Evolutionary conservation across 805 yeast species (phyloP), one percentile per base, ranked within the genome.

Genomic region (Metschnikowia lochheadii): DNA sequence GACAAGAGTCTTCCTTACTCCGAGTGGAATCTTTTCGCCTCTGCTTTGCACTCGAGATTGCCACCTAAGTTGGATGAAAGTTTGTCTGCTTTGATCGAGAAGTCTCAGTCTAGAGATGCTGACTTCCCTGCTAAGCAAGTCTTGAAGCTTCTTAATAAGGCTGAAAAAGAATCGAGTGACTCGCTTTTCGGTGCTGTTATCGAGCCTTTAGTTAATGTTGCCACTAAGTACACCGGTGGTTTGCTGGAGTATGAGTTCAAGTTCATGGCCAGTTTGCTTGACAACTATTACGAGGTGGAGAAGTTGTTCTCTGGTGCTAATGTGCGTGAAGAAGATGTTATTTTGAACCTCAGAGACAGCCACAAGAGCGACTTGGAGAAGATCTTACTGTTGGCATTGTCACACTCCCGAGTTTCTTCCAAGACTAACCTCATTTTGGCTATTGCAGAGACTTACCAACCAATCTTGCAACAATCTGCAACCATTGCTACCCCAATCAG

Each of bases 81-180:
- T 42, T 77, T 94, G 59, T 67, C 77, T 7, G 75, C 82, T 31
- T 73, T 87, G 51, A 77, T 94, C 55, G 87, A 85, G 44, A 84
- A 92, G 67, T 73, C 83, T 47, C 70, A 67, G 40, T 71, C 76
- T 40, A 80, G 96, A 69, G 72, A 76, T 54, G 91, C 87, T 37
- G 91, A 89, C 56, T 94, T 94, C 84, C 99, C 99, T 47, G 89
- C 98, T 40, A 87, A 87, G 70, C 94, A 84, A 68, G 69, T 92
- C 37, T 67, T 82, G 56, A 86, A 89, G 63, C 73, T 85, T 48
- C 75, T 94, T 59, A 87, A 83, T 51, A 86, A 84, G 68, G 69
- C 82, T 40, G 77, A 75, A 31, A 70, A 75, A 39, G 85, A 81
- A 57, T 52, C 56, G 3, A 66, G 75, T 11, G 69, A 82, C 48